These are phyloP conservation scores for Coniochaeta sp. DNA, from an alignment of 2,329 filamentous ascomycete species.

Conservation along the genomic window DNA sequence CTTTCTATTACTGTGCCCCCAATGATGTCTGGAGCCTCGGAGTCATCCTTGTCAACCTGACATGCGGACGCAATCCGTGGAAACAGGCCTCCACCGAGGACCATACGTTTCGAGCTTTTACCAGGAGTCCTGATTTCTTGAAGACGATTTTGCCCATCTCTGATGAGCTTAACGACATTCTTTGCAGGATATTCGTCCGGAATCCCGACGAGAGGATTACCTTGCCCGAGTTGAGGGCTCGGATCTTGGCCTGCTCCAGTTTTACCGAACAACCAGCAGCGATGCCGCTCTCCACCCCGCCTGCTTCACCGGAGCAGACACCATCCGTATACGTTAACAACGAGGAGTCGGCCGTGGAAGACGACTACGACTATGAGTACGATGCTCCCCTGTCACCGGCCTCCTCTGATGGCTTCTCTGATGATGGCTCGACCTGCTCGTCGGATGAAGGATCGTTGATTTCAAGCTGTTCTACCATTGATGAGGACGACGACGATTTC, in stretches of 20 bases:
- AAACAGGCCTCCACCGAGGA: conserved; percentile 92
- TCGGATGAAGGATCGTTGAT: conserved; percentile 50
- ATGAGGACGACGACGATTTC: conserved; percentile 37
- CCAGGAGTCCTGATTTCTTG: conserved; percentile 78
- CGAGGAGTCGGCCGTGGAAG: conserved; percentile 34
- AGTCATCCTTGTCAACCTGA: conserved; percentile 94
- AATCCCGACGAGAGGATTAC: conserved; percentile 78
- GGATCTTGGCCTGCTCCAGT: conserved; percentile 67
- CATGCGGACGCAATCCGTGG: conserved; percentile 97
- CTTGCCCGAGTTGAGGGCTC: conserved; percentile 67
- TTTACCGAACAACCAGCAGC: conserved; percentile 49
- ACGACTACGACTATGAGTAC: conserved; percentile 31
- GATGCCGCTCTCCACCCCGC: conserved; percentile 28
- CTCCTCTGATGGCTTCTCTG: conserved; percentile 30
- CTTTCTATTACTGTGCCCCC: conserved; percentile 82
- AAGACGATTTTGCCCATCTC: conserved; percentile 89
- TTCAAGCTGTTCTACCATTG: conserved; percentile 45
- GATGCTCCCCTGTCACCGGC: conserved; percentile 40
- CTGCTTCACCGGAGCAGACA: conserved; percentile 33
- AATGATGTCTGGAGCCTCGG: conserved; percentile 99
- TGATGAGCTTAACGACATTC: conserved; percentile 78
- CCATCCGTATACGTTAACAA: conserved; percentile 40
- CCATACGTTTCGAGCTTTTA: conserved; percentile 87
- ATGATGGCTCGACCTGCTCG: conserved; percentile 32
- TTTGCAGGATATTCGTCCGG: conserved; percentile 80